Conservation (phyloP, 495 filamentous ascomycete genomes). For the Articulospora tetracladia region DNA sequence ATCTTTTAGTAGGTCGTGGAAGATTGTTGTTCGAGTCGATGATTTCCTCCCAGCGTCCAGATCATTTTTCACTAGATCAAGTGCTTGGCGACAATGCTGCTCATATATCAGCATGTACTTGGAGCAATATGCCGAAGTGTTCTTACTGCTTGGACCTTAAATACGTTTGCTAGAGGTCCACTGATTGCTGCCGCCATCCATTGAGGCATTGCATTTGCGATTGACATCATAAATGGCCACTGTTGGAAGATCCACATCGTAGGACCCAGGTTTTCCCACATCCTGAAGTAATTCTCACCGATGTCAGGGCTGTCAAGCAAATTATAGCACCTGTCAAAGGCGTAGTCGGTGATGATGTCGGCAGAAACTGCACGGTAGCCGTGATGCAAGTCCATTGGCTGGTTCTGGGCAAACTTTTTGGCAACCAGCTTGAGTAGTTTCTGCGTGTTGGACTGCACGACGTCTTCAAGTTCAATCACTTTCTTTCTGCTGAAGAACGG, state of each 20-base stretch:
- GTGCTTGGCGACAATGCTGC: neutral
- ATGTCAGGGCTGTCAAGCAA: conserved; percentile 21
- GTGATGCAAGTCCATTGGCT: conserved; percentile 26
- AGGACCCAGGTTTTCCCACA: conserved; percentile 19
- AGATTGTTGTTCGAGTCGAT: conserved; percentile 23
- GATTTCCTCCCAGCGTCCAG: conserved; percentile 8
- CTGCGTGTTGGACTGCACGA: conserved; percentile 23
- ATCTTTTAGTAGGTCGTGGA: conserved; percentile 25
- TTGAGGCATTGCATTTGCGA: neutral
- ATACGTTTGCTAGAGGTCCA: neutral
- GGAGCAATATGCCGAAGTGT: no score
- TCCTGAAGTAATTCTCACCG: conserved; percentile 23
- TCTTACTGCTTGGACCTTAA: neutral
- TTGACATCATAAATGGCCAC: conserved; percentile 10
- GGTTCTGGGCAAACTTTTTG: conserved; percentile 1
- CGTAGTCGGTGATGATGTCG: conserved; percentile 41
- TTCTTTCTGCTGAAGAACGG: conserved; percentile 39
- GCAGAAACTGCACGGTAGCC: conserved; percentile 31
- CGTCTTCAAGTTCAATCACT: conserved; percentile 30
- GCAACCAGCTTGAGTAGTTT: conserved; percentile 14
- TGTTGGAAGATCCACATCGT: conserved; percentile 14
- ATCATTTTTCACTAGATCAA: conserved; percentile 6
- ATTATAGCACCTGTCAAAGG: conserved; percentile 30
- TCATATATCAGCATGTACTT: no score
- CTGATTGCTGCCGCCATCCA: neutral